A percentile compares a stretch with the other conserved stretches of the same genome.
These are phyloP conservation scores for Sextonia rubra DNA, from an alignment of 164 flowering plant genomes.

Conservation along the genomic window DNA sequence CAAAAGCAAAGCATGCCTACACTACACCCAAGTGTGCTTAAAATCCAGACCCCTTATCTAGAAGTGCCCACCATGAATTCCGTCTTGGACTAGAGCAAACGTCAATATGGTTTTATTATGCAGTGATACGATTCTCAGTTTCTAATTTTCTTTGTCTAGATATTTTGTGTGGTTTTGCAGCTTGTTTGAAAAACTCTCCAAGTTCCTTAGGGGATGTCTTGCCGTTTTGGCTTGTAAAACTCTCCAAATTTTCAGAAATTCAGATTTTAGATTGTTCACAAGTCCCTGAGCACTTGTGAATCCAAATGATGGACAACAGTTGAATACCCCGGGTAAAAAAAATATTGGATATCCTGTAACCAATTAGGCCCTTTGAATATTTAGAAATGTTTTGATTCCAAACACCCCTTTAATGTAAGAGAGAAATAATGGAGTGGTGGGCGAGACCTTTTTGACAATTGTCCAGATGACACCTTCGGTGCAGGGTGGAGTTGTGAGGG, in stretches of 20 bases:
- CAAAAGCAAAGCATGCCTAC: neutral
- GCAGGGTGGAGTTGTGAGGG: conserved; percentile 71
- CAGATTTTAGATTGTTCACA: too few species aligned
- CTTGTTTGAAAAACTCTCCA: too few species aligned
- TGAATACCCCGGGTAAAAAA: too few species aligned
- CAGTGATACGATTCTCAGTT: too few species aligned
- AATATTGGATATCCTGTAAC: neutral
- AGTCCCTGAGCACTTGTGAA: too few species aligned
- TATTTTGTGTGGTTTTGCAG: neutral
- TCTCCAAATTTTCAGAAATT: too few species aligned
- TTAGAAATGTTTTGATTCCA: neutral
- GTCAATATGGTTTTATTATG: neutral
- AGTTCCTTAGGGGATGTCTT: too few species aligned
- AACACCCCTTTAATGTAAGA: too few species aligned
- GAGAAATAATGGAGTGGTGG: neutral
- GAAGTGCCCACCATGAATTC: neutral
- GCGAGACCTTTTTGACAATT: conserved; percentile 37
- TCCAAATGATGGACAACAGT: too few species aligned
- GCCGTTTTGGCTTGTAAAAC: too few species aligned
- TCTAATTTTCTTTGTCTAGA: too few species aligned
- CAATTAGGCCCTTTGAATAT: neutral
- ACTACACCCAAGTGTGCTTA: neutral
- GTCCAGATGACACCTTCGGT: conserved; percentile 51
- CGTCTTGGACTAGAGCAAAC: neutral
- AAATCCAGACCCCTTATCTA: neutral